Base-by-base conservation (phyloP, 805 yeast genomes). In the Zygosaccharomyces siamensis region DNA sequence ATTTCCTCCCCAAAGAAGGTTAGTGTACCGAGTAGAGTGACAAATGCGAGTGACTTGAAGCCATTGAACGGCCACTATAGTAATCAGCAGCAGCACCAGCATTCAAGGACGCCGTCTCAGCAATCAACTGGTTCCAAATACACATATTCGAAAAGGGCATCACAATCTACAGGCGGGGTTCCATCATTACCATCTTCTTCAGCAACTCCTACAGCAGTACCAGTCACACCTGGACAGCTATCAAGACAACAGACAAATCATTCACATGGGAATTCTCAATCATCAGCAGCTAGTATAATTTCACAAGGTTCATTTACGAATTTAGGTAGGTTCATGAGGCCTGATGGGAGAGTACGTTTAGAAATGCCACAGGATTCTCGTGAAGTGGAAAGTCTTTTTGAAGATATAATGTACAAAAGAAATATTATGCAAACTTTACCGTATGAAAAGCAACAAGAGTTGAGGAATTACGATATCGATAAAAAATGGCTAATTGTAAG, bases 401-500 rank as follows among this genome's bases (percentile, higher is more conserved):
- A 80, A 46, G 89, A 84, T 50, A 77, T 90, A 52, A 85, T 90
- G 92, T 83, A 79, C 45, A 81, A 82, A 57, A 79, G 97, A 59
- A 95, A 90, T 63, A 61, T 66, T 14, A 85, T 88, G 67, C 80
- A 75, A 52, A 69, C 75, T 37, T 70, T 85, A 28, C 87, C 96
- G 0, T 79, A 79, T 23, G 79, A 78, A 45, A 96, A 93, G 3
- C 82, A 83, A 55, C 77, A 73, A 48, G 93, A 87, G 61, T 81
- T 92, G 86, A 74, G 80, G 59, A 78, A 77, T 56, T 89, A 85
- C 62, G 78, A 85, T 38, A 71, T 79, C 0, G 87, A 84, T 43
- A 87, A 89, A 59, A 92, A 92, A 68, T 89, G 97, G 96, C 82
- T 87, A 84, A 75, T 90, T 55, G 84, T 90, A 36, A 81, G 85